Evolutionary conservation across 257 asterid genomes (phyloP), one percentile per base, ranked within the genome.

Genomic region (Handroanthus guayacan): DNA sequence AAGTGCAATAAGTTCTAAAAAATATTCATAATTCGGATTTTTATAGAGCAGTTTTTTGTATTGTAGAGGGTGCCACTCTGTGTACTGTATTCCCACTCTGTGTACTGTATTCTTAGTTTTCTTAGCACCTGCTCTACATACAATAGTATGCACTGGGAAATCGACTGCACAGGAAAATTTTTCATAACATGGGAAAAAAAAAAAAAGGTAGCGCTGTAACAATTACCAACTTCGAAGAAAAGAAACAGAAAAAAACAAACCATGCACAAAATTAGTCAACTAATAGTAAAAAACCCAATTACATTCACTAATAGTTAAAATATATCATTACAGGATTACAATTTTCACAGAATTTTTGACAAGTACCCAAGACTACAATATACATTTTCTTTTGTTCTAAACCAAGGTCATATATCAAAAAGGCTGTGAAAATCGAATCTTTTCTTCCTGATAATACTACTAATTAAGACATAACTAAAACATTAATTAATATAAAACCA

Each of bases 311-410:
- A 58, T 54, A 54, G 61, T 54, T 54, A 54, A 54, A 57, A 52
- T 69, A 75, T 70, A 77, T 75, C 34, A 61, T 55, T 54, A 85
- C 72, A 75, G 73, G 90, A 82, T 91, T 84, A 75, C 90, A 84
- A 90, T 90, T 92, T 92, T 92, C 96, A 89, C 86, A 85, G 91
- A 79, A 83, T 87, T 90, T 89, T 90, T 92, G 71, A 82, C 83
- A 65, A 44, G 2, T 5, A 80, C 76, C 76, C 76, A 2, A 10
- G 9, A 34, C n/a, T 56, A 67, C 82, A 70, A 12, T 20, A 13
- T 25, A 52, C 71, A 80, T 71, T 37, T 64, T 17, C 11, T 8
- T 9, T 39, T 25, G 3, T 34, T 45, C 10, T 6, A 18, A 25
- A 41, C 18, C 3, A 8, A 41, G 9, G 51, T 47, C 72, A 1